Conservation (phyloP, 768 basidiomycete species). For the Boletus tomentosulus region DNA sequence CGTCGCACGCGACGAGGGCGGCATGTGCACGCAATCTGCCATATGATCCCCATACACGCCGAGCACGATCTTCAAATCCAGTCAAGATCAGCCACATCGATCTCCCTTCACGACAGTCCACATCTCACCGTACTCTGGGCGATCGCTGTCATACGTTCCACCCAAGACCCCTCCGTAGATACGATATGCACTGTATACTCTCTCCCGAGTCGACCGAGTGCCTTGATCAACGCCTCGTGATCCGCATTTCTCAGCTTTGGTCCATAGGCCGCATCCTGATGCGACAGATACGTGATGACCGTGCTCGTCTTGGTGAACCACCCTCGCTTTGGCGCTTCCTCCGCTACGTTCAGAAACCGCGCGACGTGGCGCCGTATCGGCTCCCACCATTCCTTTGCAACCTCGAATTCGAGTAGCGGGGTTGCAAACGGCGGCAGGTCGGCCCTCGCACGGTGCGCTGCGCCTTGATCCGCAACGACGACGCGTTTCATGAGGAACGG, state of each 20-base stretch:
- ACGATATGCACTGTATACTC: constrained; percentile 57
- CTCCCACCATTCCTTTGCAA: constrained; percentile 66
- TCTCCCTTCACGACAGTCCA: not conserved
- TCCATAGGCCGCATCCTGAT: constrained; percentile 50
- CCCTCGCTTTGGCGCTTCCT: constrained; percentile 15
- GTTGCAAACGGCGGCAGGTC: constrained; percentile 32
- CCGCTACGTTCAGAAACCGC: constrained; percentile 37
- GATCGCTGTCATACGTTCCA: constrained; percentile 59
- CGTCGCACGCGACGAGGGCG: constrained; percentile 51
- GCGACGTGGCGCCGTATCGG: constrained; percentile 45
- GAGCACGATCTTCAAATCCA: constrained; percentile 46
- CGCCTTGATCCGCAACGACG: constrained; percentile 73
- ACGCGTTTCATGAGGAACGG: constrained; percentile 75
- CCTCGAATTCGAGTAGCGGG: constrained; percentile 40
- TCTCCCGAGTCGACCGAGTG: constrained; percentile 48
- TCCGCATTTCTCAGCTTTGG: constrained; percentile 50
- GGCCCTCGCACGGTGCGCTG: constrained; percentile 40
- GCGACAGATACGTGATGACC: constrained; percentile 64
- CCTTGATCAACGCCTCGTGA: constrained; percentile 58
- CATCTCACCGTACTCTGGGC: constrained; percentile 62
- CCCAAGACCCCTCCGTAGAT: constrained; percentile 51
- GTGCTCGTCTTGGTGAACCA: constrained; percentile 32
- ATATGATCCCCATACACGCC: constrained; percentile 59
- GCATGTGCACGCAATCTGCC: constrained; percentile 69
- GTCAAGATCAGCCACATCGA: constrained; percentile 6